Evolutionary conservation across 768 basidiomycete genomes (phyloP), one percentile per base, ranked within the genome.

Genomic region (Leucosporidium yakuticum): DNA sequence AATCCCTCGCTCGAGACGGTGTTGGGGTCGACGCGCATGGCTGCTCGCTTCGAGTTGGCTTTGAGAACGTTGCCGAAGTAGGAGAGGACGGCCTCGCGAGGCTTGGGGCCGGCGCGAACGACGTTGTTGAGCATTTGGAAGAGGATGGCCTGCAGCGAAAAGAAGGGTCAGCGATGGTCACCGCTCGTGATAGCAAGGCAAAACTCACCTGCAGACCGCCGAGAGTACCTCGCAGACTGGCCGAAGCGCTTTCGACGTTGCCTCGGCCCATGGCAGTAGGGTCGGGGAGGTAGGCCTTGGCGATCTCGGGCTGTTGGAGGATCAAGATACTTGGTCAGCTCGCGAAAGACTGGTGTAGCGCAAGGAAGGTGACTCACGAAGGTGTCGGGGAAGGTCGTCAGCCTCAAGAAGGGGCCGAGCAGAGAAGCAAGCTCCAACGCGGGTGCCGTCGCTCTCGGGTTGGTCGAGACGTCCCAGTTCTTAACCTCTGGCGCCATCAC

Each of bases 341-440:
- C 20, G 3, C 20, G 19, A 20, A 47, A 29, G 29, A 15, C n/a
- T 31, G 29, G 25, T 51, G 17, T 44, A 54, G 7, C 56, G 58
- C 51, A 47, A 55, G 68, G 39, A 31, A 19, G 27, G 56, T 34
- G 47, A 67, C 44, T 12, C 20, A 67, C 75, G 80, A 76, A 94
- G 88, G 87, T 91, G 94, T 83, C 98, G 89, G 87, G 84, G 77
- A 95, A 97, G 8, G 93, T 86, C 49, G 88, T 88, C 62, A 98
- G 81, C 44, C 92, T 82, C 69, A 88, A 85, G 32, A 97, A 79
- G 1, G 91, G 92, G 0, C 96, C 96, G 72, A 98, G 80, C 53
- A 97, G 59, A 0, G 78, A 79, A 65, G 81, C 76, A 73, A 80
- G 60, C 86, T 89, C 70, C 19, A 65, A 60, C 44, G 55, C 48